Evolutionary conservation across 306 rosid genomes (phyloP), one percentile per base, ranked within the genome.

Genomic region (Quercus dentata): DNA sequence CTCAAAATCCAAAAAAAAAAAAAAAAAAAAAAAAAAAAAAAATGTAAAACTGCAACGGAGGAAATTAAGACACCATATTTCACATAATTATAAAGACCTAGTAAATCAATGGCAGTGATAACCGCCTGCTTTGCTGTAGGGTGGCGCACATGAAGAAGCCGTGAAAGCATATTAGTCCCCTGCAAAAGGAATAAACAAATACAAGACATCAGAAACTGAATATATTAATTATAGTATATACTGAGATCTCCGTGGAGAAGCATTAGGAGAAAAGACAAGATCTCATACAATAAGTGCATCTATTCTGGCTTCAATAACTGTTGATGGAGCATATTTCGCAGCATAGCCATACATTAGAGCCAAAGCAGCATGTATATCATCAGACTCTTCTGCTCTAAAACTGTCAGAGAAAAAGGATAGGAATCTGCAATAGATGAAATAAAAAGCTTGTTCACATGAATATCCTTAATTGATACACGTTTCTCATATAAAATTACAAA

Each of bases 331-430:
- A 86, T 94, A 94, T 81, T 94, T 94, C 30, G 99, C 99, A 74
- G 99, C 99, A 85, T 94, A 94, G 76, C 99, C 99, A 83, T 94
- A 94, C 99, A 94, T 94, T 58, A 94, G 84, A 31, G 99, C 99
- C 86, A 94, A 87, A 83, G 97, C 99, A 87, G 99, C 99, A 86
- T 94, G 97, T 79, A 91, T 90, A 79, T 94, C 99, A 80, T 94
- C 99, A 59, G 97, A 91, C 69, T 91, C 99, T 76, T 91, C 99
- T 12, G 91, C 79, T 87, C 80, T 91, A 84, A 82, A 90, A 87
- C 87, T 89, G 75, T 94, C 97, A 4, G 99, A 90, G 86, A 94
- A 92, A 80, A 94, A 56, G 56, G 99, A 90, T 74, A 94, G 74
- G 87, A 94, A 87, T 91, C 99, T 94, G 91, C 88, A 90, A 80